Percentiles rank a stretch among this genome's conserved stretches.
Evolutionary conservation across 2,329 filamentous ascomycete genomes (phyloP).

Genomic region (Periconia sp.): DNA sequence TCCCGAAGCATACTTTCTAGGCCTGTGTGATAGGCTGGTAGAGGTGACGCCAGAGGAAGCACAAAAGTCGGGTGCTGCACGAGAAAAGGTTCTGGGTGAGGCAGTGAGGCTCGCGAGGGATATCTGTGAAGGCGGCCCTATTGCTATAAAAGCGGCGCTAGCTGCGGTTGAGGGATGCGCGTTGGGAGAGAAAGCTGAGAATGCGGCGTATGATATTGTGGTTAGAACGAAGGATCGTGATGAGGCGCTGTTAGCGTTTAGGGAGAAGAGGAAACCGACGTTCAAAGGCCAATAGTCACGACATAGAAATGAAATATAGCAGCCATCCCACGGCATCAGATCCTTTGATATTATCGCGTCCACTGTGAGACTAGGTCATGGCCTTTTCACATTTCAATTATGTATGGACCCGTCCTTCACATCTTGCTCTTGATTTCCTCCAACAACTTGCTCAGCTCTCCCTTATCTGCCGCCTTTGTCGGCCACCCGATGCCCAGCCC

Average conservation of each 20-base stretch:
- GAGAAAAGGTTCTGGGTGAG: slow-evolving; percentile 73
- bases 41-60: slow-evolving; percentile 71
- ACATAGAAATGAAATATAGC: too few relatives aligned
- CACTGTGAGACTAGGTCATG: not conserved
- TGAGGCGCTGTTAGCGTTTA: slow-evolving; percentile 87
- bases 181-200: slow-evolving; percentile 76
- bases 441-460: slow-evolving; percentile 75
- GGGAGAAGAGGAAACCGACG: slow-evolving; percentile 73
- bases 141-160: slow-evolving; percentile 80
- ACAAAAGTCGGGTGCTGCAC: slow-evolving; percentile 58
- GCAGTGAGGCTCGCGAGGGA: slow-evolving; percentile 79
- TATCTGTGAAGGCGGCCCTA: slow-evolving; percentile 88
- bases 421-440: slow-evolving; percentile 92
- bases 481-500: slow-evolving; percentile 86
- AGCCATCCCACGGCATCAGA: too few relatives aligned
- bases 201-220: slow-evolving; percentile 83
- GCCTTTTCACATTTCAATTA: too few relatives aligned
- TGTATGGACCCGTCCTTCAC: too few relatives aligned
- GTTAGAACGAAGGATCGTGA: slow-evolving; percentile 83
- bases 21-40: slow-evolving; percentile 87
- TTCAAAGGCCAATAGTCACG: slow-evolving; percentile 60
- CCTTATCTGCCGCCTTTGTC: slow-evolving; percentile 76
- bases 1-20: slow-evolving; percentile 88
- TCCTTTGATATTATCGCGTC: too few relatives aligned
- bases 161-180: slow-evolving; percentile 75